phyloP scores from a whole-genome alignment of 2,329 filamentous ascomycete genomes.

The Fusarium multiceps region DNA sequence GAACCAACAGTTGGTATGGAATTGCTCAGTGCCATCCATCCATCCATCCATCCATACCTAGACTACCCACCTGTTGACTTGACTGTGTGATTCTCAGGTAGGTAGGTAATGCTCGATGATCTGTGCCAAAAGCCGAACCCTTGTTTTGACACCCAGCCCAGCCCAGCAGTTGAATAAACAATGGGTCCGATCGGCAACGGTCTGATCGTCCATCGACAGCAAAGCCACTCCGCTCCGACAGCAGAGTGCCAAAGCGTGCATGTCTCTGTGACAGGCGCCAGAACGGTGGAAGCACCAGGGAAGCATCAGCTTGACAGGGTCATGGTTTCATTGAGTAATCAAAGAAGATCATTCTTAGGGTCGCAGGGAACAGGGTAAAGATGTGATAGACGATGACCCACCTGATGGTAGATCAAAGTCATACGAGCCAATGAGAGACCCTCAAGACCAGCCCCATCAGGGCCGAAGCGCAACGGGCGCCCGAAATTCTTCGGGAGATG shows the following conservation, averaged over 20 bases:
- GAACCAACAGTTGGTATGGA: neutral
- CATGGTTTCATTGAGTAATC: conserved; percentile 17
- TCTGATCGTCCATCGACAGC: conserved; percentile 17
- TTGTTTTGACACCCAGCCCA: neutral
- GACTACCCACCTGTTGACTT: neutral
- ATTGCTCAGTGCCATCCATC: neutral
- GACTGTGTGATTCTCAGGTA: neutral
- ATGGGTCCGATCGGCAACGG: conserved; percentile 37
- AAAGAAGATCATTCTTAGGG: conserved; percentile 24
- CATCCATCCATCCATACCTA: neutral
- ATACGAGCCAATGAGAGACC: conserved; percentile 12
- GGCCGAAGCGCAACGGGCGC: conserved; percentile 40
- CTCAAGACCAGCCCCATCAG: conserved; percentile 7
- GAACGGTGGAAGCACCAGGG: conserved; percentile 39
- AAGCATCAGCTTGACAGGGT: conserved; percentile 36
- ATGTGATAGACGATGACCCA: conserved; percentile 3
- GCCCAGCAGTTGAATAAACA: conserved; percentile 5
- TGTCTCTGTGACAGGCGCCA: conserved; percentile 33
- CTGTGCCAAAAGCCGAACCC: neutral
- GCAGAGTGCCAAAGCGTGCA: conserved; percentile 3
- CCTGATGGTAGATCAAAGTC: conserved; percentile 15
- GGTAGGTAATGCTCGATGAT: neutral
- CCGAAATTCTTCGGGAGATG: conserved; percentile 44
- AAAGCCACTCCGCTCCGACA: conserved; percentile 13
- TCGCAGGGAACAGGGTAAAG: conserved; percentile 18